Evolutionary conservation across 2,329 filamentous ascomycete genomes (phyloP).

Genomic region (Trichoderma polysporum): DNA sequence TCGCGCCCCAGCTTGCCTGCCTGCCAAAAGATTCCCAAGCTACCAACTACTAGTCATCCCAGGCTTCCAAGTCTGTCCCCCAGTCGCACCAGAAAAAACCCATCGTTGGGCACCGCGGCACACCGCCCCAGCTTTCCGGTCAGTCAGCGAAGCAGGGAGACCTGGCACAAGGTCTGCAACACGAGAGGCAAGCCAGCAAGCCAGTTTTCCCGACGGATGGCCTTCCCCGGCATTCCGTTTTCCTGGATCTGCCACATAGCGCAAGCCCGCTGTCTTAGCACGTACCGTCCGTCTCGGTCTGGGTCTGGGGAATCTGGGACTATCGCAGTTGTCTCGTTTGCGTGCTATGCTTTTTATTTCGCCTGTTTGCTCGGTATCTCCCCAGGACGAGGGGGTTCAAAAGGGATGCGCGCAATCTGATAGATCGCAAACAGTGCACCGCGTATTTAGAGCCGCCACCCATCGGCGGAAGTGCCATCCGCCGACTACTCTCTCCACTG

Average conservation of each 20-base stretch:
- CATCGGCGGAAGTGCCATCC: not conserved
- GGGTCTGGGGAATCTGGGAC: constrained; percentile 17
- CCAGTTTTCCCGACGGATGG: constrained; percentile 14
- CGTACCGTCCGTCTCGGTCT: not conserved
- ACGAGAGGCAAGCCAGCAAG: constrained; percentile 2
- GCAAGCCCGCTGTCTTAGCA: not conserved
- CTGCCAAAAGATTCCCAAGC: too few species aligned
- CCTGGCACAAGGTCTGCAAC: not conserved
- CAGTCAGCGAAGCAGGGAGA: constrained; percentile 7
- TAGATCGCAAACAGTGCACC: constrained; percentile 6
- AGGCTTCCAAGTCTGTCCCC: too few species aligned
- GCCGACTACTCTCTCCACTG: not conserved
- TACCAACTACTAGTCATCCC: too few species aligned
- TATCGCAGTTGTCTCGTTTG: not conserved
- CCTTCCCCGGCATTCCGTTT: constrained; percentile 22
- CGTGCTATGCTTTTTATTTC: not conserved
- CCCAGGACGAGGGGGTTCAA: too few species aligned
- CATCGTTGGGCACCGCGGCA: constrained; percentile 20
- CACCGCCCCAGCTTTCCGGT: constrained; percentile 21
- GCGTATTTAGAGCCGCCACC: not conserved
- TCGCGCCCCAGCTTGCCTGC: not conserved
- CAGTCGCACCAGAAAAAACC: not conserved
- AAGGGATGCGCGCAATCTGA: constrained; percentile 12
- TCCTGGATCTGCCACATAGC: constrained; percentile 6
- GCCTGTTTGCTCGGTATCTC: not conserved